These are phyloP conservation scores for Fusarium torulosum DNA, from an alignment of 2,329 filamentous ascomycete genomes.

Conservation along the genomic window DNA sequence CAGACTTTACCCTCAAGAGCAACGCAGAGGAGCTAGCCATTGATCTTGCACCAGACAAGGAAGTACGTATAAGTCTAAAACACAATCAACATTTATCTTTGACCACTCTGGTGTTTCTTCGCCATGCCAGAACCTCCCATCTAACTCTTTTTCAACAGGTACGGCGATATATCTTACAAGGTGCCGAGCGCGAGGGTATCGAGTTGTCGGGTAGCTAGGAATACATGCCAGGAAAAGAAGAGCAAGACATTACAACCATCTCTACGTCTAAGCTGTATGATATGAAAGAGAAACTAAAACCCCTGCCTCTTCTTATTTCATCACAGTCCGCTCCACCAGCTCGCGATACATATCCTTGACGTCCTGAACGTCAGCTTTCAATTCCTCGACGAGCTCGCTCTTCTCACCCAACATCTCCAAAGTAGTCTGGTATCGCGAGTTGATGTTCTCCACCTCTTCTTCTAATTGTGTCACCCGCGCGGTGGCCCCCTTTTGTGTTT, in stretches of 20 bases:
- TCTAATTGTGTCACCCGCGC: conserved; percentile 74
- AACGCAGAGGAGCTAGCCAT: conserved; percentile 77
- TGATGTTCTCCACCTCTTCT: conserved; percentile 74
- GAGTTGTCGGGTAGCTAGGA: conserved; percentile 58
- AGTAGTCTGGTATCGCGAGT: conserved; percentile 87
- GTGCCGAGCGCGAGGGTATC: conserved; percentile 87
- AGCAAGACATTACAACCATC: conserved; percentile 15
- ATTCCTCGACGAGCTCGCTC: conserved; percentile 93
- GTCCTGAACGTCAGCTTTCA: conserved; percentile 88
- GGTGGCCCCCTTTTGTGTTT: conserved; percentile 73
- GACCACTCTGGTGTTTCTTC: conserved; percentile 3
- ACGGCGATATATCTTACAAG: conserved; percentile 79
- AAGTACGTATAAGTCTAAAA: conserved; percentile 65
- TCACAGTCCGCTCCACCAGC: conserved; percentile 85
- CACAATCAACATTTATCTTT: not conserved
- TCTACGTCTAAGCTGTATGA: conserved; percentile 14
- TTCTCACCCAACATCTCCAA: conserved; percentile 97
- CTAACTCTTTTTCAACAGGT: conserved; percentile 63
- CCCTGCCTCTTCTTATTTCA: conserved; percentile 63
- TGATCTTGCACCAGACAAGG: conserved; percentile 86
- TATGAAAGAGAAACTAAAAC: conserved; percentile 1
- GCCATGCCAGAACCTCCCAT: conserved; percentile 26
- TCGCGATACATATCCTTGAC: conserved; percentile 97
- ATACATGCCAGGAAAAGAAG: conserved; percentile 37
- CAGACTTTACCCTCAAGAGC: conserved; percentile 83